phyloP scores from a whole-genome alignment of 495 filamentous ascomycete species.

The Aspergillus indologenus region DNA sequence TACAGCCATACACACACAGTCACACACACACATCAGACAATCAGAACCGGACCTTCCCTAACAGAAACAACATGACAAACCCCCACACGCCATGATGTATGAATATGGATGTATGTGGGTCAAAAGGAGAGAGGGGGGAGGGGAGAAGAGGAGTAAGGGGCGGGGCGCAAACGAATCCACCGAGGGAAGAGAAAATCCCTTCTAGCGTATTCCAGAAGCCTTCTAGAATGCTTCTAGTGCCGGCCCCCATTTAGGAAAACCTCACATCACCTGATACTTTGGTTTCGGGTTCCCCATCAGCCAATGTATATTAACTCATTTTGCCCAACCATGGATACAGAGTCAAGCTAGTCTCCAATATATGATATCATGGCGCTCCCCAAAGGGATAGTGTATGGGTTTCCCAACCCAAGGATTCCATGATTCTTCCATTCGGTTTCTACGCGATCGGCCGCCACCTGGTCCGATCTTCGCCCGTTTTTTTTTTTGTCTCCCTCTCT shows the following conservation, averaged over 20 bases:
- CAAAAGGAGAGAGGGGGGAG: not conserved
- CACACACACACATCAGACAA: not conserved
- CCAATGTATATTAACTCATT: slow-evolving; percentile 14
- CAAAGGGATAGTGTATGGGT: not conserved
- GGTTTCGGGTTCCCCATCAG: not conserved
- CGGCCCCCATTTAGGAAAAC: not conserved
- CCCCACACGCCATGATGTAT: not conserved
- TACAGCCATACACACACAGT: no score
- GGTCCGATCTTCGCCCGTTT: not conserved
- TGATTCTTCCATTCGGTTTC: not conserved
- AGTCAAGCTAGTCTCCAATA: not conserved
- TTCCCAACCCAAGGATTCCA: not conserved
- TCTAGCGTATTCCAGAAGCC: slow-evolving; percentile 34
- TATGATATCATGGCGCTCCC: not conserved
- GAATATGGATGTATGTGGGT: not conserved
- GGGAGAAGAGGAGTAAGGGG: not conserved
- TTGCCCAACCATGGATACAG: slow-evolving; percentile 13
- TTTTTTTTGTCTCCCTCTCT: not conserved
- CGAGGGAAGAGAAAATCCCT: slow-evolving; percentile 11
- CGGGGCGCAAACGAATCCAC: not conserved
- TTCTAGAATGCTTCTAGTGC: slow-evolving; percentile 40
- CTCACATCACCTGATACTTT: not conserved
- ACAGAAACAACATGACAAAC: no score
- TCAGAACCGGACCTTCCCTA: not conserved
- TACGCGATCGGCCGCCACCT: not conserved